These are phyloP conservation scores for Ascochyta lentis DNA, from an alignment of 2,329 filamentous ascomycete genomes.

Conservation along the genomic window DNA sequence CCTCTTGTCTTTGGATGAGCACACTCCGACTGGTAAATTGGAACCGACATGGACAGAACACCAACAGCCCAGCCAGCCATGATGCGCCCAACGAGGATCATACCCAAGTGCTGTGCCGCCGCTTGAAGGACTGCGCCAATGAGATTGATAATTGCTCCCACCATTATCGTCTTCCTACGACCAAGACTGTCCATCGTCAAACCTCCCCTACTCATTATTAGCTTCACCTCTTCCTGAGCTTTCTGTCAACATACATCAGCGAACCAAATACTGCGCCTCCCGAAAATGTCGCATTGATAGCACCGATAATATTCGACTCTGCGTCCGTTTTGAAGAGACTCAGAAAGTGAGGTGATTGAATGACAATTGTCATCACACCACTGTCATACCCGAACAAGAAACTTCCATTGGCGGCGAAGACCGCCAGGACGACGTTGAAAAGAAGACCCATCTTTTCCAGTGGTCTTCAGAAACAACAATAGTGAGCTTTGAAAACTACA, in stretches of 20 bases:
- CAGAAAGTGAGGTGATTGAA: slow-evolving; percentile 64
- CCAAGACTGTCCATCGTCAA: slow-evolving; percentile 68
- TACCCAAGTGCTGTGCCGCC: slow-evolving; percentile 61
- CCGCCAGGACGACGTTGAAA: slow-evolving; percentile 52
- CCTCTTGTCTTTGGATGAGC: slow-evolving; percentile 66
- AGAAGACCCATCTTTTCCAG: slow-evolving; percentile 47
- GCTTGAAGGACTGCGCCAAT: slow-evolving; percentile 66
- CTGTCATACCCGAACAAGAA: slow-evolving; percentile 50
- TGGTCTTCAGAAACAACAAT: neutral
- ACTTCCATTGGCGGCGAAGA: slow-evolving; percentile 54
- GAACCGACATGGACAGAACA: slow-evolving; percentile 65
- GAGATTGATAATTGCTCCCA: slow-evolving; percentile 64
- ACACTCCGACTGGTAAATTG: slow-evolving; percentile 69
- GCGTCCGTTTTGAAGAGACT: slow-evolving; percentile 61
- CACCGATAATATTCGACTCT: slow-evolving; percentile 62
- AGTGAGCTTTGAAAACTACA: neutral
- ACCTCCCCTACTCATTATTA: slow-evolving; percentile 50
- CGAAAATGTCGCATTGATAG: slow-evolving; percentile 69
- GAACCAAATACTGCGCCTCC: slow-evolving; percentile 64
- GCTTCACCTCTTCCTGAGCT: neutral
- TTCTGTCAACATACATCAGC: slow-evolving; percentile 48
- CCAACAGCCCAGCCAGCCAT: slow-evolving; percentile 66
- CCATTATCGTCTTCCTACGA: slow-evolving; percentile 64
- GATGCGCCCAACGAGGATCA: slow-evolving; percentile 66
- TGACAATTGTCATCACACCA: slow-evolving; percentile 58